A percentile compares a stretch with the other conserved stretches of the same genome.
Evolutionary conservation across 2,329 filamentous ascomycete genomes (phyloP).

Genomic region (Orbilia ellipsospora): DNA sequence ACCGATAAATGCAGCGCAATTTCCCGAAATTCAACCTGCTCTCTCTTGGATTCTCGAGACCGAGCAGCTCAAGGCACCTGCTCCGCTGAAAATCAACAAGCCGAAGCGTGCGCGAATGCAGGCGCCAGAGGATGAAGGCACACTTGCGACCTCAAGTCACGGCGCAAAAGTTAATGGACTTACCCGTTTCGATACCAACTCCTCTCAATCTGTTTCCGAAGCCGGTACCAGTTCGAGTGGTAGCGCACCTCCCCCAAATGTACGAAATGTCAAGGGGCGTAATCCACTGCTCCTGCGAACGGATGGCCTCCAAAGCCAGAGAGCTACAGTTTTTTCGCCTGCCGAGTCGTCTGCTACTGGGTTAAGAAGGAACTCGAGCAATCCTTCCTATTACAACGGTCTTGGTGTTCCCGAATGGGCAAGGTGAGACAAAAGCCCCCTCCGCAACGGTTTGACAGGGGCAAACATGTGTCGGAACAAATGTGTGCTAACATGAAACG

Average conservation of each 20-base stretch:
- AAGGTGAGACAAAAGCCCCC: slow-evolving; percentile 52
- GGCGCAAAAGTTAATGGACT: slow-evolving; percentile 32
- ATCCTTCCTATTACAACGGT: slow-evolving; percentile 50
- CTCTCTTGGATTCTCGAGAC: slow-evolving; percentile 55
- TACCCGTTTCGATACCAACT: slow-evolving; percentile 28
- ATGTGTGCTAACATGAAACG: slow-evolving; percentile 51
- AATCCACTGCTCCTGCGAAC: slow-evolving; percentile 42
- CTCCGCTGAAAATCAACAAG: slow-evolving; percentile 53
- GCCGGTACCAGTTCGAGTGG: slow-evolving; percentile 24
- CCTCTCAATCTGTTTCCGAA: slow-evolving; percentile 35
- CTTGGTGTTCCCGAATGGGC: slow-evolving; percentile 55
- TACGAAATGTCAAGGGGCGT: slow-evolving; percentile 42
- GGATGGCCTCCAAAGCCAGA: slow-evolving; percentile 45
- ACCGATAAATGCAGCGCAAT: slow-evolving; percentile 53
- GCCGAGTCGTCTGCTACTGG: slow-evolving; percentile 26
- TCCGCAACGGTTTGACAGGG: slow-evolving; percentile 42
- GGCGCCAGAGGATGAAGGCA: slow-evolving; percentile 40
- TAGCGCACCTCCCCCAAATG: slow-evolving; percentile 44
- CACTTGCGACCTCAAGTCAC: slow-evolving; percentile 43
- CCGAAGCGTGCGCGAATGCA: slow-evolving; percentile 54
- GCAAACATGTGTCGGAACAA: slow-evolving; percentile 29
- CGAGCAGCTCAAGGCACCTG: slow-evolving; percentile 35
- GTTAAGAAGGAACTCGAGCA: slow-evolving; percentile 46
- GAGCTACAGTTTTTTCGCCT: slow-evolving; percentile 46
- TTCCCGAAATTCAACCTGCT: slow-evolving; percentile 54